Percentiles rank a stretch among this genome's conserved stretches.
phyloP scores from a whole-genome alignment of 345 rosid genomes.

The Cardiospermum halicacabum region DNA sequence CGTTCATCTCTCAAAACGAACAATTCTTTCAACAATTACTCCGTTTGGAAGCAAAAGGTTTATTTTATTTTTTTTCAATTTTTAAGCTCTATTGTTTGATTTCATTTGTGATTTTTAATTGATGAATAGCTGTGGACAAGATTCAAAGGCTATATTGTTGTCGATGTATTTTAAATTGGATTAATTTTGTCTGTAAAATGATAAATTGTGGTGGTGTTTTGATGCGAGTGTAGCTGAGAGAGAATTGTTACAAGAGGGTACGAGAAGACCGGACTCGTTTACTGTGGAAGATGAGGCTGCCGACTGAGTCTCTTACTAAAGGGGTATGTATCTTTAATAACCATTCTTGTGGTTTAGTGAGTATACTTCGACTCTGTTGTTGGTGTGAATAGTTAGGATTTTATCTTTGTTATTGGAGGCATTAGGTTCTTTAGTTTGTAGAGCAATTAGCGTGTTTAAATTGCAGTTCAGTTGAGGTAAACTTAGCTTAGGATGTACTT shows the following conservation, averaged over 20 bases:
- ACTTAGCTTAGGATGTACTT: background rate
- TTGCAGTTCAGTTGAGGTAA: background rate
- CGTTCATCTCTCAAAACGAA: conserved; percentile 42
- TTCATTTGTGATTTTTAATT: background rate
- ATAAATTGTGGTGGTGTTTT: background rate
- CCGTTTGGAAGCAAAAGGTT: conserved; percentile 67
- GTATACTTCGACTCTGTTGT: background rate
- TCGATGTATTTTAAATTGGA: background rate
- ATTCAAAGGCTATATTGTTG: background rate
- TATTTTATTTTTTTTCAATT: conserved; percentile 2
- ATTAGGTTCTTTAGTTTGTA: background rate
- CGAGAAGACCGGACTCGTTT: conserved; percentile 66
- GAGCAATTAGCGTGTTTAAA: background rate
- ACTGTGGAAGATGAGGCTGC: conserved; percentile 74
- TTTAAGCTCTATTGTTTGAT: background rate
- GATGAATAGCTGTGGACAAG: background rate
- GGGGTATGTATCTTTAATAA: conserved; percentile 36
- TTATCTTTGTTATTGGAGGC: background rate
- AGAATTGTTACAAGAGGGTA: conserved; percentile 67
- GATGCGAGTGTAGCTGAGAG: conserved; percentile 50
- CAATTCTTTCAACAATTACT: conserved; percentile 35
- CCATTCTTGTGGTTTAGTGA: background rate
- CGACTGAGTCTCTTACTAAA: conserved; percentile 34
- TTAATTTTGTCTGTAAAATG: background rate
- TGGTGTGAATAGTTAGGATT: background rate